phyloP scores from a whole-genome alignment of 1,284 basidiomycete species.

The Rhizoctonia solani region DNA sequence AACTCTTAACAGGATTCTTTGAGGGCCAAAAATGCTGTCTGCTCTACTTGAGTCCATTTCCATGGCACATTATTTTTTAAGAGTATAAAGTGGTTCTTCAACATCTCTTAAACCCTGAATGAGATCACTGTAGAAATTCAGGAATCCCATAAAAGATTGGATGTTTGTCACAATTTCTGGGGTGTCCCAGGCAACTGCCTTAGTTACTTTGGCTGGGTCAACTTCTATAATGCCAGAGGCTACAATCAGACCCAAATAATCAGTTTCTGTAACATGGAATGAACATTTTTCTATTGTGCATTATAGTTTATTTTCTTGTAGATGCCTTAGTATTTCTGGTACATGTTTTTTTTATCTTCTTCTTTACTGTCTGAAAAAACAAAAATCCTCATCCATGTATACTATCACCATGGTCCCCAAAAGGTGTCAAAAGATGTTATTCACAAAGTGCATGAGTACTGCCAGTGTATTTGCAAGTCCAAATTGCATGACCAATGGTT shows the following conservation, averaged over 20 bases:
- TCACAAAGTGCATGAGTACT: conserved; percentile 44
- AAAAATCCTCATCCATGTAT: conserved; percentile 48
- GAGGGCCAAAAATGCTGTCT: too few species aligned
- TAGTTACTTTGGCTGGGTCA: conserved; percentile 42
- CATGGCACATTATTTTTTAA: too few species aligned
- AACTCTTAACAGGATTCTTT: too few species aligned
- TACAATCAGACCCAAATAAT: conserved; percentile 46
- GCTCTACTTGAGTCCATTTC: too few species aligned
- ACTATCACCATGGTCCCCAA: conserved; percentile 38
- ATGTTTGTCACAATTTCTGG: conserved; percentile 41
- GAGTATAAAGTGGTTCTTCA: too few species aligned
- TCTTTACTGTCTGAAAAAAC: conserved; percentile 50
- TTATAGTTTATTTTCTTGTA: conserved; percentile 35
- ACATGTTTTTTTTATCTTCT: conserved; percentile 45
- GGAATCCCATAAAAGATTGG: conserved; percentile 44
- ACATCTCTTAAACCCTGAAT: too few species aligned
- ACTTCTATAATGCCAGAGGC: conserved; percentile 40
- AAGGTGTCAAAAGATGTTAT: conserved; percentile 30
- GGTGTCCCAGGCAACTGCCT: conserved; percentile 42
- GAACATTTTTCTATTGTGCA: conserved; percentile 42
- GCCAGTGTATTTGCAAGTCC: conserved; percentile 50
- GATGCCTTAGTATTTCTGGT: conserved; percentile 38
- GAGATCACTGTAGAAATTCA: conserved; percentile 3
- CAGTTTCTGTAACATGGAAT: conserved; percentile 39
- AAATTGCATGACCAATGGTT: conserved; percentile 50